Conservation (phyloP, 257 asterid species). For the Verbascum thapsus region DNA sequence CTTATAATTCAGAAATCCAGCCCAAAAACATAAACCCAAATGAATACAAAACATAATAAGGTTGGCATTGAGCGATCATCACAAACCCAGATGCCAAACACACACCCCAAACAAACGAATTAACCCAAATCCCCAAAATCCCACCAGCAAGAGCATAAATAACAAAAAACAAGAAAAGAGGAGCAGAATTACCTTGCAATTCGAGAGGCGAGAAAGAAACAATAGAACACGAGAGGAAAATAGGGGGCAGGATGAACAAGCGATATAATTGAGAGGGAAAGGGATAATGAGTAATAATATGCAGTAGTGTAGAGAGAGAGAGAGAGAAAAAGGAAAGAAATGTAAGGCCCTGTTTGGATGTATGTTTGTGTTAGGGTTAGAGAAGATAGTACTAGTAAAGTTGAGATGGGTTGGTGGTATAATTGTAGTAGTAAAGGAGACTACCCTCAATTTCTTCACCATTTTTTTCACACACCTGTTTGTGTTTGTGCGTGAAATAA, state of each 20-base stretch:
- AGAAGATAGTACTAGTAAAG: constrained; percentile 33
- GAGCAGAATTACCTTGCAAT: constrained; percentile 37
- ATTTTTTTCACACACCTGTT: constrained; percentile 63
- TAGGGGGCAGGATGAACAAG: no score
- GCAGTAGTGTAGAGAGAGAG: no score
- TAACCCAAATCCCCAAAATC: constrained; percentile 21
- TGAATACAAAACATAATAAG: constrained; percentile 10
- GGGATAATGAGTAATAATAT: constrained; percentile 34
- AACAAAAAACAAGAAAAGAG: neutral
- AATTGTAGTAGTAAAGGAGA: constrained; percentile 55
- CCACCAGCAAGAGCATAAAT: neutral
- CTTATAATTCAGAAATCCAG: no score
- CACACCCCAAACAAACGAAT: constrained; percentile 26
- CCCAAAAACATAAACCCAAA: no score
- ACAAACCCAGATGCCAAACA: constrained; percentile 27
- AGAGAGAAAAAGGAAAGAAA: constrained; percentile 24
- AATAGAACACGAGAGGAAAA: constrained; percentile 9
- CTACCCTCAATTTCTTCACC: constrained; percentile 80
- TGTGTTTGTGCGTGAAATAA: constrained; percentile 38
- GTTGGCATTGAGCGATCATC: constrained; percentile 35
- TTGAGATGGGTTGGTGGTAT: constrained; percentile 39
- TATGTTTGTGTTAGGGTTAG: constrained; percentile 55
- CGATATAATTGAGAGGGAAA: constrained; percentile 32
- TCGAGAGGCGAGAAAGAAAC: constrained; percentile 14
- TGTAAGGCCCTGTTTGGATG: constrained; percentile 38